A percentile compares a stretch with the other conserved stretches of the same genome.
These are phyloP conservation scores for Trametes coccinea DNA, from an alignment of 768 basidiomycete species.

Conservation along the genomic window DNA sequence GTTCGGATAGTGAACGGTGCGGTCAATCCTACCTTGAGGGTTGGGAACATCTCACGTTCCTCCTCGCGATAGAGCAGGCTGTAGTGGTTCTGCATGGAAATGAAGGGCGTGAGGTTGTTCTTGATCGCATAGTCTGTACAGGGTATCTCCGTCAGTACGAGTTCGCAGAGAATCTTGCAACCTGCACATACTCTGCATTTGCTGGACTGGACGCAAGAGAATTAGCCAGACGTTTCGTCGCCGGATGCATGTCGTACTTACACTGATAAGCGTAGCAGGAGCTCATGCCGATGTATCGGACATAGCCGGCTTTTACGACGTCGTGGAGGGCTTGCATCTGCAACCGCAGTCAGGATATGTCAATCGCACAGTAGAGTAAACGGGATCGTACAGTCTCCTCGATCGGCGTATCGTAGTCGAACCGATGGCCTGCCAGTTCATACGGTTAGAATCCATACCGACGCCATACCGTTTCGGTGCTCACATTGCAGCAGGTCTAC, in stretches of 20 bases:
- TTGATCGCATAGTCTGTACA: conserved; percentile 37
- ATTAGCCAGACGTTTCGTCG: not conserved
- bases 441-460: not conserved
- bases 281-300: conserved; percentile 43
- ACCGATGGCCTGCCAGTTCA: conserved; percentile 30
- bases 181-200: conserved; percentile 32
- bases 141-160: not conserved
- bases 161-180: not conserved
- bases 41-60: conserved; percentile 58
- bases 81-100: conserved; percentile 67
- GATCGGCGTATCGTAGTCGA: conserved; percentile 43
- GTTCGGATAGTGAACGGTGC: not conserved
- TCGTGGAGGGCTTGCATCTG: conserved; percentile 49
- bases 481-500: conserved; percentile 57
- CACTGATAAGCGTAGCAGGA: conserved; percentile 40
- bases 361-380: not conserved
- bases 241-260: conserved; percentile 5
- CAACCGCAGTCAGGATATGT: not conserved
- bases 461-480: not conserved
- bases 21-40: conserved; percentile 29
- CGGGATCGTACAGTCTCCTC: conserved; percentile 34
- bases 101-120: conserved; percentile 50
- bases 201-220: conserved; percentile 26
- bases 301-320: conserved; percentile 45
- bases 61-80: conserved; percentile 60